These are phyloP conservation scores for Petrea volubilis DNA, from an alignment of 257 asterid genomes.

Conservation along the genomic window DNA sequence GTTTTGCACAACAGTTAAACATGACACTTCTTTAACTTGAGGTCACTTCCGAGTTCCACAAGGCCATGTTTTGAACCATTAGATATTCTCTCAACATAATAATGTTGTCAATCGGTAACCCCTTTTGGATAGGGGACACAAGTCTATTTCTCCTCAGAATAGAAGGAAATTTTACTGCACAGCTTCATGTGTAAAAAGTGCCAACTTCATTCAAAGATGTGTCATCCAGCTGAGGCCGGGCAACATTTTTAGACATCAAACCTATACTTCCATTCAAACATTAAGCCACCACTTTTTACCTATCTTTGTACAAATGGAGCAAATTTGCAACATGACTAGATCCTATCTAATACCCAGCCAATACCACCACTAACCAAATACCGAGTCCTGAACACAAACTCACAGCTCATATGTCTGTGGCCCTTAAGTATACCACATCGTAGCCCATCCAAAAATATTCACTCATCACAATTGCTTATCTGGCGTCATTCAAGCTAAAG, in stretches of 20 bases:
- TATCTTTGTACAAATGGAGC: not conserved
- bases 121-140: too few relatives aligned
- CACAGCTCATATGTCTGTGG: not conserved
- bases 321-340: not conserved
- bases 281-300: not conserved
- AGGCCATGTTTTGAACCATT: not conserved
- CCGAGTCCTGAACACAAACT: not conserved
- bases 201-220: not conserved
- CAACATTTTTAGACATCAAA: too few relatives aligned
- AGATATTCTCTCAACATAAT: not conserved
- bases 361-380: not conserved
- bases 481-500: not conserved
- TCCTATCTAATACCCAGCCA: not conserved
- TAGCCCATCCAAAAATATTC: not conserved
- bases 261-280: too few relatives aligned
- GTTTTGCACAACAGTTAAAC: not conserved
- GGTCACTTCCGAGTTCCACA: not conserved
- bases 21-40: not conserved
- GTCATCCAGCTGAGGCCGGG: not conserved
- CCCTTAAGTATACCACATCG: not conserved
- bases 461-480: not conserved
- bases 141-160: not conserved
- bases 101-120: not conserved
- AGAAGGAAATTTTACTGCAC: not conserved
- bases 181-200: not conserved